Evolutionary conservation across 768 basidiomycete species (phyloP).

Genomic region (Kwoniella sp.): DNA sequence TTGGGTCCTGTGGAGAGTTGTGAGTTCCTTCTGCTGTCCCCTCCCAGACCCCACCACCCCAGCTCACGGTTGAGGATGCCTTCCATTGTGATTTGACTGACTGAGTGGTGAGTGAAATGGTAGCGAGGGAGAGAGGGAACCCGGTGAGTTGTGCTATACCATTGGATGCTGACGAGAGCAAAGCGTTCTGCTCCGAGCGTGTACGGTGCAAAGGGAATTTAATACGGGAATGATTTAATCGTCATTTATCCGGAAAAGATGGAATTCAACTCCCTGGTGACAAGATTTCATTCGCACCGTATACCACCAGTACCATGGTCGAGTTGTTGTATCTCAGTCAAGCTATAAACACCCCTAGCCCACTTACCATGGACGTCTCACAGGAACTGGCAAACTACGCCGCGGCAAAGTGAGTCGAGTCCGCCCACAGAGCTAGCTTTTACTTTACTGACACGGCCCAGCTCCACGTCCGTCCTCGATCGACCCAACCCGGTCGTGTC

Average conservation of each 20-base stretch:
- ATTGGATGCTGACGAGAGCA: not conserved
- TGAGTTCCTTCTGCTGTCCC: not conserved
- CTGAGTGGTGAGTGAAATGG: conserved; percentile 13
- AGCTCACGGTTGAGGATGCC: conserved; percentile 36
- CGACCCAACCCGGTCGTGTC: conserved; percentile 56
- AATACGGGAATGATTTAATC: conserved; percentile 8
- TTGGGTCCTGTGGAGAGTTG: conserved; percentile 28
- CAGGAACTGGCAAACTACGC: conserved; percentile 69
- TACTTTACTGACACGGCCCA: not conserved
- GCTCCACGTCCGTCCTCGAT: conserved; percentile 29
- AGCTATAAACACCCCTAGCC: not conserved
- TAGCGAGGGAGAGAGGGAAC: not conserved
- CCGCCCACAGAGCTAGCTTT: conserved; percentile 12
- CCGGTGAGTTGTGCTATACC: conserved; percentile 3
- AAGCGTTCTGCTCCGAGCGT: conserved; percentile 14
- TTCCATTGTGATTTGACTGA: conserved; percentile 15
- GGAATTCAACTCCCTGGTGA: too few species aligned
- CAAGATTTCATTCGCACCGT: too few species aligned
- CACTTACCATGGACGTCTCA: conserved; percentile 70
- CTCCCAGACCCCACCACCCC: not conserved
- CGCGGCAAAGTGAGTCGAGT: conserved; percentile 61
- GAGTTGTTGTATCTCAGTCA: too few species aligned
- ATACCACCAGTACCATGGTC: too few species aligned
- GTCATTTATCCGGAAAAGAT: conserved; percentile 30
- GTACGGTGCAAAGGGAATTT: not conserved